phyloP scores from a whole-genome alignment of 78 protist genomes.

The Fonticula alba region DNA sequence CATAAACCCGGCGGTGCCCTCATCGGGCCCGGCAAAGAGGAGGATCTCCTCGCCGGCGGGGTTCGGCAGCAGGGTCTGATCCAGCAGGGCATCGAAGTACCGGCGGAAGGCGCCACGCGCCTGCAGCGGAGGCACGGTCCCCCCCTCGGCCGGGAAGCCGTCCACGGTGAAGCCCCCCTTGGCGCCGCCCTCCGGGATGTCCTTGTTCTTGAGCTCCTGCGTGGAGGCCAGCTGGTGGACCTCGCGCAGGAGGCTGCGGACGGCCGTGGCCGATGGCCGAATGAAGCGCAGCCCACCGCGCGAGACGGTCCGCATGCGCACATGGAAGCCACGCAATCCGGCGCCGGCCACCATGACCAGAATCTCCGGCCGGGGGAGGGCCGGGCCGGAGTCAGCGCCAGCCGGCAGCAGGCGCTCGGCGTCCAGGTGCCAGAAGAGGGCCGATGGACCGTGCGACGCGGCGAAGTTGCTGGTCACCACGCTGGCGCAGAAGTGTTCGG shows the following conservation, averaged over 20 bases:
- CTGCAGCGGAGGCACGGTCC: constrained; percentile 12
- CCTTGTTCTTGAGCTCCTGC: constrained; percentile 75
- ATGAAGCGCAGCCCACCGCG: constrained; percentile 74
- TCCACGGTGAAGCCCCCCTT: no score
- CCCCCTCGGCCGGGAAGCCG: constrained; percentile 16
- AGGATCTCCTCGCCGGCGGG: not conserved
- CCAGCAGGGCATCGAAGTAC: constrained; percentile 43
- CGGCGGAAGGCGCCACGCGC: constrained; percentile 27
- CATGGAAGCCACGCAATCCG: constrained; percentile 68
- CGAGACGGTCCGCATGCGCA: constrained; percentile 64
- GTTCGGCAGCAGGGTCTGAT: constrained; percentile 22
- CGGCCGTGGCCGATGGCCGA: constrained; percentile 21
- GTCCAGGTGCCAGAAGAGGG: no score
- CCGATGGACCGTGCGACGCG: no score
- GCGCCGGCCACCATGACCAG: constrained; percentile 55
- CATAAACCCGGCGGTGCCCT: constrained; percentile 38
- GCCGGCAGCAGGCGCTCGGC: no score
- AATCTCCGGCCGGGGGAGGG: no score
- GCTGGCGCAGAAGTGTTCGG: no score
- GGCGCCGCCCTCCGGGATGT: constrained; percentile 76
- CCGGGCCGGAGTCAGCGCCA: no score
- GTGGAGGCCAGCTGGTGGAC: constrained; percentile 60
- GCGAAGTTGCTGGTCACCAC: no score
- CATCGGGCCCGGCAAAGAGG: constrained; percentile 56
- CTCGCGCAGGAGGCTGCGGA: constrained; percentile 43